Evolutionary conservation across 805 yeast species (phyloP).

Genomic region (Hanseniaspora opuntiae): DNA sequence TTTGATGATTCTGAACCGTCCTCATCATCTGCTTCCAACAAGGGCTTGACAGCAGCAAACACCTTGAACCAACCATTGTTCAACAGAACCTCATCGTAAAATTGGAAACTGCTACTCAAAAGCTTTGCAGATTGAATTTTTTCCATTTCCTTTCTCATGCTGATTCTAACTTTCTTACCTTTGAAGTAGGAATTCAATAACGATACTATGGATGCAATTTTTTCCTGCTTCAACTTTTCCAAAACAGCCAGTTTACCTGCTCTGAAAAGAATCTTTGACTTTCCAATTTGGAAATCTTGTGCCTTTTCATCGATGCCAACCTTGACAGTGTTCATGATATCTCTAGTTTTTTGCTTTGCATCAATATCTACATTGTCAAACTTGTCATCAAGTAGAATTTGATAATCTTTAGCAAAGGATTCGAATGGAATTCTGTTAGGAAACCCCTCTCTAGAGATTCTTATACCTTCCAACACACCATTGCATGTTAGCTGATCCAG

Average conservation of each 20-base stretch:
- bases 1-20: not conserved
- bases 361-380: slow-evolving; percentile 20
- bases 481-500: slow-evolving; percentile 85
- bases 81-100: slow-evolving; percentile 33
- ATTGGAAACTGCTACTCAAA: slow-evolving; percentile 46
- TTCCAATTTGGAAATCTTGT: slow-evolving; percentile 62
- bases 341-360: not conserved
- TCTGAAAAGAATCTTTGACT: slow-evolving; percentile 83
- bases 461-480: slow-evolving; percentile 94
- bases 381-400: slow-evolving; percentile 44
- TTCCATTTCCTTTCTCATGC: slow-evolving; percentile 35
- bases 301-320: not conserved
- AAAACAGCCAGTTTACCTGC: slow-evolving; percentile 90
- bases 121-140: slow-evolving; percentile 59
- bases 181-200: slow-evolving; percentile 51
- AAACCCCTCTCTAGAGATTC: slow-evolving; percentile 93
- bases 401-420: slow-evolving; percentile 65
- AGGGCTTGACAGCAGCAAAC: slow-evolving; percentile 58
- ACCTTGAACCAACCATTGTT: slow-evolving; percentile 70
- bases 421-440: slow-evolving; percentile 82
- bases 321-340: not conserved
- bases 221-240: slow-evolving; percentile 62
- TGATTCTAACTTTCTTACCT: slow-evolving; percentile 47
- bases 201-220: slow-evolving; percentile 42
- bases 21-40: slow-evolving; percentile 31